Evolutionary conservation across 164 flowering plant genomes (phyloP), one percentile per base, ranked within the genome.

Genomic region (Chimonanthus salicifolius): DNA sequence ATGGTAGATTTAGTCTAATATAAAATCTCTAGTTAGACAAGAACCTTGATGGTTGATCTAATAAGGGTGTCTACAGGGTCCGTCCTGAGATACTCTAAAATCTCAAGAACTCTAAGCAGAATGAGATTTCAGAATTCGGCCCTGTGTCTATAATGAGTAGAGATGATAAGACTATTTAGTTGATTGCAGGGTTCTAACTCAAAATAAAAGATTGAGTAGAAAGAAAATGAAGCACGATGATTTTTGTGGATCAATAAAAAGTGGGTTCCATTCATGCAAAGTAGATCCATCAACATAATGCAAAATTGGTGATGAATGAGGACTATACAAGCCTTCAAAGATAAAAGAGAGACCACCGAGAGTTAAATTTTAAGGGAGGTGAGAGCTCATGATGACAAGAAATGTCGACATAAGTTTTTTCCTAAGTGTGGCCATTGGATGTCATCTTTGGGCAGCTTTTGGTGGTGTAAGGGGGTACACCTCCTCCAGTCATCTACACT

Each of bases 381-480:
- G 49, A 73, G 72, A 20, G 47, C 18, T 16, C 21, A 62, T 58
- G 76, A 47, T 60, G 68, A 75, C 78, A 75, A 66, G 49, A 71
- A 58, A 78, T 84, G 87, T 77, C 82, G 75, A 78, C 82, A 82
- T 71, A 9, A 5, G 8, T 10, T 46, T 9, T n/a, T 11, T 49
- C 43, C 20, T 44, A 49, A 73, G 6, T 33, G 44, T 72, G 81
- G 78, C 85, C 78, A 65, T 78, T 69, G 77, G 72, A 72, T 67
- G 3, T 70, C 58, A 54, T 15, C 0, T 49, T 48, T 66, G 72
- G 77, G 20, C 75, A 78, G 64, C 54, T 73, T 70, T 70, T 45
- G 58, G 13, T 75, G 73, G 45, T 15, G n/a, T 47, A 66, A 49
- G 58, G 45, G 49, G 47, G 33, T n/a, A n/a, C 20, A 50, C 50